Percentiles rank a stretch among this genome's conserved stretches.
Conservation (phyloP, 371 early-diverging fungal genomes). For the Catenaria anguillulae region DNA sequence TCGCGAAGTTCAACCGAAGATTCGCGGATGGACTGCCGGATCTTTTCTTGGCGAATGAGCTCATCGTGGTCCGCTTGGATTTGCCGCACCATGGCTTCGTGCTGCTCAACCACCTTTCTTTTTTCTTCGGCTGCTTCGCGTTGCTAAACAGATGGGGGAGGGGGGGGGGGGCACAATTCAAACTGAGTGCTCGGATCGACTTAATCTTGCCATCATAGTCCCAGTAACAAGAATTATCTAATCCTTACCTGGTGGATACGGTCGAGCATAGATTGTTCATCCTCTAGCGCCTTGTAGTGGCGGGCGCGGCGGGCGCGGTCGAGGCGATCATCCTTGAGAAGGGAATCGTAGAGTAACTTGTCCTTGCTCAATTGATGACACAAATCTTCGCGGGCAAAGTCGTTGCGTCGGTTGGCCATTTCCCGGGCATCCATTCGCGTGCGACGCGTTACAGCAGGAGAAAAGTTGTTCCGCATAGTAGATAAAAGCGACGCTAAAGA, state of each 20-base stretch:
- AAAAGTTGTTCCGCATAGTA: neutral
- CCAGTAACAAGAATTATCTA: too few species aligned
- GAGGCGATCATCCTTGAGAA: neutral
- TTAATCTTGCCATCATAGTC: too few species aligned
- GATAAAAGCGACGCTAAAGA: too few species aligned
- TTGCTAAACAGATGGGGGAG: too few species aligned
- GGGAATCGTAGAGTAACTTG: neutral
- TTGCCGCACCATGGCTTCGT: neutral
- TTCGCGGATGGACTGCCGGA: conserved; percentile 27
- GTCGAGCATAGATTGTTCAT: too few species aligned
- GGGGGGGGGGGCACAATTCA: too few species aligned
- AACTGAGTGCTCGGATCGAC: too few species aligned
- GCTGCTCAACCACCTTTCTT: too few species aligned
- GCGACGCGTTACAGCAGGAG: neutral
- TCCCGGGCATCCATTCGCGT: neutral
- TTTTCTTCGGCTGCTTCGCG: too few species aligned
- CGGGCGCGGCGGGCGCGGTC: neutral
- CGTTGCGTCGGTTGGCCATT: neutral
- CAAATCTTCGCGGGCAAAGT: neutral
- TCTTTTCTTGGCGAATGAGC: conserved; percentile 23
- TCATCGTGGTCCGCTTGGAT: conserved; percentile 2
- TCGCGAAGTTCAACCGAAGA: conserved; percentile 30
- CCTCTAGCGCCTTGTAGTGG: neutral
- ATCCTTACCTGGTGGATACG: too few species aligned
- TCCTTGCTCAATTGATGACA: neutral